Evolutionary conservation across 345 rosid species (phyloP).

Genomic region (Sisymbrium irio): DNA sequence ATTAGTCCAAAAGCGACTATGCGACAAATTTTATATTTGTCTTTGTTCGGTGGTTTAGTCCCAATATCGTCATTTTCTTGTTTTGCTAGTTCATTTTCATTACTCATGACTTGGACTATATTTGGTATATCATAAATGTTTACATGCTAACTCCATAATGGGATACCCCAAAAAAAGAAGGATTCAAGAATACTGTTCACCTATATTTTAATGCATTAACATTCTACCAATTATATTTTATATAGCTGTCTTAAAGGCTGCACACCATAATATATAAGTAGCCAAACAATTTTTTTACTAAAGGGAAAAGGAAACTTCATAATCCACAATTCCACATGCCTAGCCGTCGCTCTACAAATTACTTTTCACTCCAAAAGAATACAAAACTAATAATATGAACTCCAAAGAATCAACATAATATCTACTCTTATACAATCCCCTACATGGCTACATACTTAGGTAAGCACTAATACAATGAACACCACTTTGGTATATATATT

Average conservation of each 20-base stretch:
- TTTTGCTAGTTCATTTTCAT: background rate
- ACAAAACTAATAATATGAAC: background rate
- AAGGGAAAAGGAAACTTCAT: constrained; percentile 24
- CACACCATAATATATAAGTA: constrained; percentile 1
- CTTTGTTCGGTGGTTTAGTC: background rate
- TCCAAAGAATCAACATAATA: background rate
- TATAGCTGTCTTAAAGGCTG: constrained; percentile 8
- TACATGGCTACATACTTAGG: background rate
- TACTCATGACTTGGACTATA: constrained; percentile 26
- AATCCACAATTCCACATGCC: constrained; percentile 38
- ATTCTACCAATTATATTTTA: background rate
- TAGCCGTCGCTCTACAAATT: constrained; percentile 26
- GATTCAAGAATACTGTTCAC: background rate
- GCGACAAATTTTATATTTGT: background rate
- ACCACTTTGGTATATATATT: background rate
- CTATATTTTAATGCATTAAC: background rate
- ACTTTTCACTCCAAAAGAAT: background rate
- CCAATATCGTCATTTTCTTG: background rate
- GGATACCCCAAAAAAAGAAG: background rate
- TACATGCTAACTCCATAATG: constrained; percentile 1
- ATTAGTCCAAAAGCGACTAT: background rate
- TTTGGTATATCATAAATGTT: background rate
- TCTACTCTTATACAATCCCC: background rate
- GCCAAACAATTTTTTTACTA: background rate
- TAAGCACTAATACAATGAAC: constrained; percentile 16